Evolutionary conservation across 768 basidiomycete species (phyloP).

Genomic region (Mycena belliarum): DNA sequence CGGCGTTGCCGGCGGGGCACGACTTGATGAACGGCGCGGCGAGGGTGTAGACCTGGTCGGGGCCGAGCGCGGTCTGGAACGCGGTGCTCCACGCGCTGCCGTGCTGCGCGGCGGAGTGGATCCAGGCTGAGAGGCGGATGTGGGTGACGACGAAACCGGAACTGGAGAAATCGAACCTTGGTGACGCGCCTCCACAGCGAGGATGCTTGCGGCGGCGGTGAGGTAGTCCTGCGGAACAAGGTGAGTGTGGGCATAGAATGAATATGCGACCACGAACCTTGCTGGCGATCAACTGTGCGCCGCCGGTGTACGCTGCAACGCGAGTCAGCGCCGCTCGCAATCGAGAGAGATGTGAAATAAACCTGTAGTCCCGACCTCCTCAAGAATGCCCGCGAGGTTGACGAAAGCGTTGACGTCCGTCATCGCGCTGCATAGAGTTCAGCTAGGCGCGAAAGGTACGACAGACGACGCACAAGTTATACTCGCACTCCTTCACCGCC

Average conservation of each 20-base stretch:
- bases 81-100: slow-evolving; percentile 48
- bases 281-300: slow-evolving; percentile 41
- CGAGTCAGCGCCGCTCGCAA: not conserved
- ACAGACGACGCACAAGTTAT: slow-evolving; percentile 30
- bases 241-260: not conserved
- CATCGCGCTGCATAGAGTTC: slow-evolving; percentile 33
- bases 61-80: slow-evolving; percentile 46
- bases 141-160: not conserved
- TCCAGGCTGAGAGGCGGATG: slow-evolving; percentile 36
- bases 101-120: slow-evolving; percentile 40
- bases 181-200: slow-evolving; percentile 57
- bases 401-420: slow-evolving; percentile 46
- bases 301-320: slow-evolving; percentile 56
- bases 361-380: slow-evolving; percentile 50
- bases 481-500: slow-evolving; percentile 38
- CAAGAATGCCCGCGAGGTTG: slow-evolving; percentile 46
- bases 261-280: slow-evolving; percentile 17
- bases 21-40: slow-evolving; percentile 48
- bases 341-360: not conserved
- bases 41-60: slow-evolving; percentile 42
- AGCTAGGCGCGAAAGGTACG: not conserved
- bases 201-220: slow-evolving; percentile 59
- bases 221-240: slow-evolving; percentile 38
- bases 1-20: slow-evolving; percentile 54
- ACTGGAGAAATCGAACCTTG: slow-evolving; percentile 26